Evolutionary conservation across 768 basidiomycete genomes (phyloP).

Genomic region (Leccinum variicolor): DNA sequence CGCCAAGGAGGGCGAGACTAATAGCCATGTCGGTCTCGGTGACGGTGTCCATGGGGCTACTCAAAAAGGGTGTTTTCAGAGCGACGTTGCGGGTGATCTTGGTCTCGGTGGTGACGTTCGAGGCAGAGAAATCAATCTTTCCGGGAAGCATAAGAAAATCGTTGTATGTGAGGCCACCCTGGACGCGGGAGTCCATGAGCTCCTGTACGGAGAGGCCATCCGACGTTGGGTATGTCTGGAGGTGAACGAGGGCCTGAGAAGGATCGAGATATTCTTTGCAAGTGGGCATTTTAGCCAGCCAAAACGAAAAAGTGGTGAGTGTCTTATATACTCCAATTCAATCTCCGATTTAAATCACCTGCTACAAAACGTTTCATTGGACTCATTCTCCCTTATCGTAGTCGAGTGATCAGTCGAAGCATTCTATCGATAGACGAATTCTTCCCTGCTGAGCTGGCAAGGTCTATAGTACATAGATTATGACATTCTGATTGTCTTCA

Average conservation of each 20-base stretch:
- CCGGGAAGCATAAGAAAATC: slow-evolving; percentile 95
- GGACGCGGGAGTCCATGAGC: slow-evolving; percentile 81
- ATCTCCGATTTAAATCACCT: slow-evolving; percentile 15
- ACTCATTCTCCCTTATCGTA: too few relatives aligned
- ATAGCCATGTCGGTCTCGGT: slow-evolving; percentile 95
- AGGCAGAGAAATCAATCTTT: slow-evolving; percentile 90
- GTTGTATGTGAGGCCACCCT: slow-evolving; percentile 96
- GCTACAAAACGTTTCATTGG: too few relatives aligned
- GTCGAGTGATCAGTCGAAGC: too few relatives aligned
- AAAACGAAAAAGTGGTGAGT: background rate
- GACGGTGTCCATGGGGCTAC: slow-evolving; percentile 99
- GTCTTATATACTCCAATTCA: slow-evolving; percentile 5
- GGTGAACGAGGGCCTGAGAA: slow-evolving; percentile 68
- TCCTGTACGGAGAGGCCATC: slow-evolving; percentile 87
- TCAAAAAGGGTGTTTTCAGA: slow-evolving; percentile 94
- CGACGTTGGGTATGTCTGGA: slow-evolving; percentile 60
- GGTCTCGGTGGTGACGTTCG: slow-evolving; percentile 77
- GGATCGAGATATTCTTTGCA: slow-evolving; percentile 55
- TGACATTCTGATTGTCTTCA: too few relatives aligned
- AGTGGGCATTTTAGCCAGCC: slow-evolving; percentile 34
- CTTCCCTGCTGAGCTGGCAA: too few relatives aligned
- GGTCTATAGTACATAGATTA: too few relatives aligned
- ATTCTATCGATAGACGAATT: too few relatives aligned
- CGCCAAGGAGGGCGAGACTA: slow-evolving; percentile 90
- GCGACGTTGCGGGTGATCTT: slow-evolving; percentile 86